These are phyloP conservation scores for Beauveria sp. DNA, from an alignment of 2,329 filamentous ascomycete species.

Conservation along the genomic window DNA sequence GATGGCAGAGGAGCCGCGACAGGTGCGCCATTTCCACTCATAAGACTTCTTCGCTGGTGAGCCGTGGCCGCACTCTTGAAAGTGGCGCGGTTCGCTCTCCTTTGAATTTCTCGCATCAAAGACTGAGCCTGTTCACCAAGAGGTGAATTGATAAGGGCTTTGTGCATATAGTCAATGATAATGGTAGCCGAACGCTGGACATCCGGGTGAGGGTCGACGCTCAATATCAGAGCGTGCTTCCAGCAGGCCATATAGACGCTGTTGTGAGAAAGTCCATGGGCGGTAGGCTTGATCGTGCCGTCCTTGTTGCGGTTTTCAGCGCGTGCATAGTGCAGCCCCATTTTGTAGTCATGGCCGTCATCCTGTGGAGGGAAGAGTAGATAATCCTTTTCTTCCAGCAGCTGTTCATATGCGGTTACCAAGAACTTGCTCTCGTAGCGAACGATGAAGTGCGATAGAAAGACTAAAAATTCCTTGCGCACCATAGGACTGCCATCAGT, in stretches of 20 bases:
- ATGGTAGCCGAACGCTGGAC: slow-evolving; percentile 77
- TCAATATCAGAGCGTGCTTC: slow-evolving; percentile 86
- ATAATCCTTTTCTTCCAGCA: slow-evolving; percentile 74
- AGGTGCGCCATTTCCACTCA: slow-evolving; percentile 23
- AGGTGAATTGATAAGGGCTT: slow-evolving; percentile 67
- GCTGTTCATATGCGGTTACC: slow-evolving; percentile 84
- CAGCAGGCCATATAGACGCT: slow-evolving; percentile 90
- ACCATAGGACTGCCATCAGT: slow-evolving; percentile 93
- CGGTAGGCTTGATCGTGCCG: slow-evolving; percentile 47
- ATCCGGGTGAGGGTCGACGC: slow-evolving; percentile 90
- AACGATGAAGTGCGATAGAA: slow-evolving; percentile 84
- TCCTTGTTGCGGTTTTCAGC: slow-evolving; percentile 48
- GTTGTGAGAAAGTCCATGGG: slow-evolving; percentile 65
- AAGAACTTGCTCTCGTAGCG: slow-evolving; percentile 90
- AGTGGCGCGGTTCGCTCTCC: slow-evolving; percentile 39
- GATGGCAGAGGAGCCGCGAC: slow-evolving; percentile 40
- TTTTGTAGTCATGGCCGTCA: slow-evolving; percentile 51
- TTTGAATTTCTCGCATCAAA: slow-evolving; percentile 66
- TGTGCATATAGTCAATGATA: slow-evolving; percentile 82
- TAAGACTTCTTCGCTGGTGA: slow-evolving; percentile 36
- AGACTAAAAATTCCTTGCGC: slow-evolving; percentile 84
- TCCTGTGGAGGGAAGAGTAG: slow-evolving; percentile 47
- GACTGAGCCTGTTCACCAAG: slow-evolving; percentile 63
- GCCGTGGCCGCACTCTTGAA: slow-evolving; percentile 34
- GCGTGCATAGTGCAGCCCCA: slow-evolving; percentile 55